phyloP scores from a whole-genome alignment of 2,329 filamentous ascomycete genomes.

The Hymenoscyphus repandus region DNA sequence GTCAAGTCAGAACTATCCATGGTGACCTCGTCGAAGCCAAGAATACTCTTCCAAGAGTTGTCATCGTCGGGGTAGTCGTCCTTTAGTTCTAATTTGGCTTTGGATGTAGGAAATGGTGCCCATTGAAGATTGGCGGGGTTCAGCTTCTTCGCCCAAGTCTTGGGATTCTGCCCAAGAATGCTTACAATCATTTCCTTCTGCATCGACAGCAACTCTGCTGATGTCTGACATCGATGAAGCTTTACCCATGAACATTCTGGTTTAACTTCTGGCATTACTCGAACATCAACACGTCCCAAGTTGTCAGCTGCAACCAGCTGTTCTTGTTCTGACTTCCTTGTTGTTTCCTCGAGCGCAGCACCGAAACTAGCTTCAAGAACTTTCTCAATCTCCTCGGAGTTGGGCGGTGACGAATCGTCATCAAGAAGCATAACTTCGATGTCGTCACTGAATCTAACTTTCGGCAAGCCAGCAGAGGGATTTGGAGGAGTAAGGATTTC shows the following conservation, averaged over 20 bases:
- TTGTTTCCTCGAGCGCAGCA: slow-evolving; percentile 16
- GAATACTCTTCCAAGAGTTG: slow-evolving; percentile 32
- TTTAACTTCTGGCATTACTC: slow-evolving; percentile 38
- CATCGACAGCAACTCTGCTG: slow-evolving; percentile 27
- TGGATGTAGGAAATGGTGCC: slow-evolving; percentile 37
- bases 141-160: slow-evolving; percentile 35
- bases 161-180: slow-evolving; percentile 21
- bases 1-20: slow-evolving; percentile 37
- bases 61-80: slow-evolving; percentile 39
- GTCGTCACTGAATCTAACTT: slow-evolving; percentile 25
- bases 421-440: slow-evolving; percentile 22
- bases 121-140: slow-evolving; percentile 37
- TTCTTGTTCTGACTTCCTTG: slow-evolving; percentile 28
- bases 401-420: slow-evolving; percentile 2
- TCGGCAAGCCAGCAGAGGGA: slow-evolving; percentile 11
- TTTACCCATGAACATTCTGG: slow-evolving; percentile 42
- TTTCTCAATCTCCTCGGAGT: slow-evolving; percentile 7
- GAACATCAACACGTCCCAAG: slow-evolving; percentile 43
- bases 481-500: slow-evolving; percentile 25
- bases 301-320: slow-evolving; percentile 30
- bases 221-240: slow-evolving; percentile 10
- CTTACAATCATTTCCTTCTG: slow-evolving; percentile 27
- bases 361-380: slow-evolving; percentile 27
- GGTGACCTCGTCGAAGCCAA: slow-evolving; percentile 26
- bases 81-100: slow-evolving; percentile 33